These are phyloP conservation scores for Lenzites betulinus DNA, from an alignment of 768 basidiomycete species.

Conservation along the genomic window DNA sequence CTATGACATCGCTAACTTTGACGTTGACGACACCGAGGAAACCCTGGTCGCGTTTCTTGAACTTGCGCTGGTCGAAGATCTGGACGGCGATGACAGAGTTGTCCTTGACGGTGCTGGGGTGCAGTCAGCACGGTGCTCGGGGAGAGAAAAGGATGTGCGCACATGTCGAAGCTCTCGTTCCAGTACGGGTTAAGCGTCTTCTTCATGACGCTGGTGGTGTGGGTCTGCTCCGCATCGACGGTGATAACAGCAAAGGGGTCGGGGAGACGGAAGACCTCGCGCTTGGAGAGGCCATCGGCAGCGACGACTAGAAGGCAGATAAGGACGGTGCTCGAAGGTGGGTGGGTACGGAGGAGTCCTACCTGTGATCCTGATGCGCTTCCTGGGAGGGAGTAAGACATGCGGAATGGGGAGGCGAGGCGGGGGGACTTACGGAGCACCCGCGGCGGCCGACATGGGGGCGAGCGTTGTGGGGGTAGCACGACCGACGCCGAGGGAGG, in stretches of 20 bases:
- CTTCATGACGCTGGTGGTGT: slow-evolving; percentile 96
- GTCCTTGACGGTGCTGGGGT: slow-evolving; percentile 85
- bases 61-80: slow-evolving; percentile 99
- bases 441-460: slow-evolving; percentile 32
- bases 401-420: not conserved
- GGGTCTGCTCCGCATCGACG: slow-evolving; percentile 96
- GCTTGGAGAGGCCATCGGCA: slow-evolving; percentile 90
- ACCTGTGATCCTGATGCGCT: slow-evolving; percentile 84
- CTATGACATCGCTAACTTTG: slow-evolving; percentile 85
- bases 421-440: slow-evolving; percentile 31
- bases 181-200: slow-evolving; percentile 94
- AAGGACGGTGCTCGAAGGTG: not conserved
- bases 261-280: slow-evolving; percentile 94
- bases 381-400: slow-evolving; percentile 40
- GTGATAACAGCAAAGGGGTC: slow-evolving; percentile 99
- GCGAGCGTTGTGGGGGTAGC: not conserved
- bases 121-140: slow-evolving; percentile 4
- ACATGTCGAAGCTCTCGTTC: slow-evolving; percentile 99
- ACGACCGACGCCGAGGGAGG: not conserved
- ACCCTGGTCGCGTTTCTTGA: slow-evolving; percentile 97
- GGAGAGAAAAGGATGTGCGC: slow-evolving; percentile 29
- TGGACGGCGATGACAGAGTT: slow-evolving; percentile 98
- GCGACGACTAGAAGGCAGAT: slow-evolving; percentile 75
- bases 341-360: slow-evolving; percentile 18
- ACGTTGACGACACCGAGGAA: slow-evolving; percentile 98